Conservation (phyloP, 1,284 basidiomycete species). For the Sporisorium graminicola region DNA sequence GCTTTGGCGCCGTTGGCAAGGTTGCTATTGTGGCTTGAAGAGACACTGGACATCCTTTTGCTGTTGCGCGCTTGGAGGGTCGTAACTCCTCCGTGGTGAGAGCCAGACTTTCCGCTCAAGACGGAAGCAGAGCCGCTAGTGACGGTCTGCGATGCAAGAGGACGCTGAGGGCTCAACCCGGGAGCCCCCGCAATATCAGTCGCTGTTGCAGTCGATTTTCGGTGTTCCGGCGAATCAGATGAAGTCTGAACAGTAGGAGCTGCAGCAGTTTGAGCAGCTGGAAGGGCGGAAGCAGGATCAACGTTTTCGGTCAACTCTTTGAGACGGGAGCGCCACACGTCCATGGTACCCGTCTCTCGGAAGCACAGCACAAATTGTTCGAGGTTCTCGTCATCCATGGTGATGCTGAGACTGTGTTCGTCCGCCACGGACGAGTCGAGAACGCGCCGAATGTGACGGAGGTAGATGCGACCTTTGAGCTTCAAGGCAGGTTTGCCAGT, state of each 20-base stretch:
- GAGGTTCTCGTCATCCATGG: slow-evolving; percentile 91
- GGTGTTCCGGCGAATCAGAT: slow-evolving; percentile 6
- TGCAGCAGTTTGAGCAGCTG: neutral
- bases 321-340: slow-evolving; percentile 80
- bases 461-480: slow-evolving; percentile 93
- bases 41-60: slow-evolving; percentile 33
- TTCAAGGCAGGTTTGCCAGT: slow-evolving; percentile 80
- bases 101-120: slow-evolving; percentile 53
- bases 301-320: slow-evolving; percentile 33
- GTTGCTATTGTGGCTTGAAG: slow-evolving; percentile 40
- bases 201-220: slow-evolving; percentile 1
- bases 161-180: slow-evolving; percentile 18
- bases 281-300: slow-evolving; percentile 15
- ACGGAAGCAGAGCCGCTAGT: slow-evolving; percentile 44
- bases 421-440: slow-evolving; percentile 80
- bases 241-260: neutral
- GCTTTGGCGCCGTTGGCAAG: slow-evolving; percentile 20
- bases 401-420: slow-evolving; percentile 89
- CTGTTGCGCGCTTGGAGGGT: slow-evolving; percentile 23
- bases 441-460: slow-evolving; percentile 89
- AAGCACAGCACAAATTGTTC: slow-evolving; percentile 95
- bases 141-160: slow-evolving; percentile 11
- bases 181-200: slow-evolving; percentile 2
- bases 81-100: slow-evolving; percentile 23
- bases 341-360: slow-evolving; percentile 86